Evolutionary conservation across 345 rosid genomes (phyloP), one percentile per base, ranked within the genome.

Genomic region (Eucalyptus pauciflora): DNA sequence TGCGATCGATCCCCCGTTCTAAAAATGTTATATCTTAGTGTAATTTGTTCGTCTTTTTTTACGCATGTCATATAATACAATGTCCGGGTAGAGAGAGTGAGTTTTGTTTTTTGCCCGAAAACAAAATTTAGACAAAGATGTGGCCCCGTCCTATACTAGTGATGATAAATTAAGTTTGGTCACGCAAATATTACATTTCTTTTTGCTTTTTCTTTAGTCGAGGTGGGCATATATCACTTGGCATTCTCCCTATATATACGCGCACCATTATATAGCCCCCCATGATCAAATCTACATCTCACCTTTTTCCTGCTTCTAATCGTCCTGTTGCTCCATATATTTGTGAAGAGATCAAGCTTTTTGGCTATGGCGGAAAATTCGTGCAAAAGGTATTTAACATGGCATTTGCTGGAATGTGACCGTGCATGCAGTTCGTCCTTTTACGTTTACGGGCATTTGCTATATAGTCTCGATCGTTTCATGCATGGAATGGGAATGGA

Each of bases 1-100:
- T 56, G 2, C 13, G 0, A 56, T 56, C 0, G 6, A 56, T 56
- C 27, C 29, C 0, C 0, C 3, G 2, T 56, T 56, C 62, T 56
- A 56, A 24, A 56, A 56, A 56, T 24, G 62, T 1, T 56, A 24
- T 24, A 56, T 24, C 29, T 8, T 22, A 24, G 0, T 56, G 62
- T 56, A 22, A 8, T 9, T 56, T 24, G 6, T 0, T 0, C 6
- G 1, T 10, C 13, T 24, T 56, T 24, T 56, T 24, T 9, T 8
- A 52, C 29, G 1, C 29, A 56, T 8, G 62, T 56, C 6, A 0
- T 9, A 9, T 56, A 9, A 56, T 56, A 22, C 20, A 56, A 24
- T 56, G 27, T 10, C 29, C 3, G 29, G 29, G 62, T 24, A 22
- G 1, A 56, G 13, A 56, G 58, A 7, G 45, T 5, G 58, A 52